phyloP scores from a whole-genome alignment of 2,329 filamentous ascomycete genomes.

The Bipolaris zeicola region DNA sequence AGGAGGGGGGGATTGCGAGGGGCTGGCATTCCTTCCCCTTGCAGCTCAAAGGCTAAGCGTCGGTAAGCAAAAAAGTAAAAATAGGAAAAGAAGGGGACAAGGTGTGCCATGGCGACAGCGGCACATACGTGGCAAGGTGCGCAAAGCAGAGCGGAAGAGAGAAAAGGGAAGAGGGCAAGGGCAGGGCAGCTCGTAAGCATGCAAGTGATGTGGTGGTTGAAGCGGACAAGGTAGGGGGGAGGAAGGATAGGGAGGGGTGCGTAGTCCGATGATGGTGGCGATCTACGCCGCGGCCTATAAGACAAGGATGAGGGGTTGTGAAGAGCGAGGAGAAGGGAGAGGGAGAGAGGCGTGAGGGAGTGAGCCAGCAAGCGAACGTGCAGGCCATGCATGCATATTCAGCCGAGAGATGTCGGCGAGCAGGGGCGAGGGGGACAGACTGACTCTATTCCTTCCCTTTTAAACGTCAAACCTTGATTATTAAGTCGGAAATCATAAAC shows the following conservation, averaged over 20 bases:
- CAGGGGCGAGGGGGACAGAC: slow-evolving; percentile 1
- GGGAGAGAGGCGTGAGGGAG: background rate
- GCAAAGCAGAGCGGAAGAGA: slow-evolving; percentile 12
- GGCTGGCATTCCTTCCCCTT: background rate
- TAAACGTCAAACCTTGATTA: too few relatives aligned
- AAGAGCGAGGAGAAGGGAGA: background rate
- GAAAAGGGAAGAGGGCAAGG: background rate
- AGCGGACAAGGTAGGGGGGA: background rate
- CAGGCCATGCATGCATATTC: background rate
- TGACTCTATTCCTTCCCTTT: background rate
- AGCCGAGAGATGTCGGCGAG: background rate
- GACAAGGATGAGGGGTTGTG: background rate
- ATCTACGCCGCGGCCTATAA: slow-evolving; percentile 9
- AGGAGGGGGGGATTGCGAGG: too few relatives aligned
- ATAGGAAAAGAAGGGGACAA: too few relatives aligned
- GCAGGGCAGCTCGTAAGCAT: slow-evolving; percentile 9
- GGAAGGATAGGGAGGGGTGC: background rate
- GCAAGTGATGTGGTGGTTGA: slow-evolving; percentile 9
- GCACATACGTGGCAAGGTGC: too few relatives aligned
- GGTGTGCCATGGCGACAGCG: too few relatives aligned
- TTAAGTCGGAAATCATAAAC: too few relatives aligned
- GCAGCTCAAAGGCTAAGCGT: background rate
- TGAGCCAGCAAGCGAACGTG: background rate
- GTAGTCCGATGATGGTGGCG: background rate
- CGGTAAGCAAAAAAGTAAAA: too few relatives aligned